Conservation (phyloP, 306 rosid genomes). For the Sesbania bispinosa region DNA sequence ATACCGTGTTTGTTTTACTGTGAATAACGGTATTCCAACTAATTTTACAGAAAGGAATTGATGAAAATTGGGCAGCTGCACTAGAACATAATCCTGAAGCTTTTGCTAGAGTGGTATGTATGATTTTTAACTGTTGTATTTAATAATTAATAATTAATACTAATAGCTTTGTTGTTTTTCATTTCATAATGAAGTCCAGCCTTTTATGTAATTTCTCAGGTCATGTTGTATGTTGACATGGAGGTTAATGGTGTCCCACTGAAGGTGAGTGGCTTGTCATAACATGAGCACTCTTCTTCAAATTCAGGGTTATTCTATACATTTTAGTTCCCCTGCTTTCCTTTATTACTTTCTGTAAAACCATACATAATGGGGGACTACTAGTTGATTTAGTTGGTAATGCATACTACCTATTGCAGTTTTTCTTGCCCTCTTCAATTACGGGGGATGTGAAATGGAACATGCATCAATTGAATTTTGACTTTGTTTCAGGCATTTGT, state of each 20-base stretch:
- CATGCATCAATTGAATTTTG: constrained; percentile 9
- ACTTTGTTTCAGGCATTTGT: constrained; percentile 82
- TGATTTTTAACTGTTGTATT: constrained; percentile 10
- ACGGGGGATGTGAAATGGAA: background rate
- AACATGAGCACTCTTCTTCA: constrained; percentile 13
- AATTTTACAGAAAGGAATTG: constrained; percentile 83
- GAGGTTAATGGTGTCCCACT: constrained; percentile 94
- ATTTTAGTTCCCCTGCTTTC: constrained; percentile 6
- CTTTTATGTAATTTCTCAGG: constrained; percentile 44
- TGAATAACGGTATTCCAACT: constrained; percentile 15
- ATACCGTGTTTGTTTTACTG: background rate
- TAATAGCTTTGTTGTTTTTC: background rate
- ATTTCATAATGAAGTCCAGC: background rate
- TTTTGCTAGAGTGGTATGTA: constrained; percentile 95
- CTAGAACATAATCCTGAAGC: constrained; percentile 93
- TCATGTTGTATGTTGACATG: constrained; percentile 98
- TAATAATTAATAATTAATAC: too few relatives aligned
- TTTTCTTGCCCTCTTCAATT: background rate
- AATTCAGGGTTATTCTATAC: constrained; percentile 6
- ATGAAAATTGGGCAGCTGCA: constrained; percentile 99
- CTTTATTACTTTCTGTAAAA: background rate
- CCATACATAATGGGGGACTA: background rate
- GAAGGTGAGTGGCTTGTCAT: constrained; percentile 54
- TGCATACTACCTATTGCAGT: background rate
- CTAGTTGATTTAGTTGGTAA: background rate